These are phyloP conservation scores for Cladosporium sp. DNA, from an alignment of 2,329 filamentous ascomycete species.

Conservation along the genomic window DNA sequence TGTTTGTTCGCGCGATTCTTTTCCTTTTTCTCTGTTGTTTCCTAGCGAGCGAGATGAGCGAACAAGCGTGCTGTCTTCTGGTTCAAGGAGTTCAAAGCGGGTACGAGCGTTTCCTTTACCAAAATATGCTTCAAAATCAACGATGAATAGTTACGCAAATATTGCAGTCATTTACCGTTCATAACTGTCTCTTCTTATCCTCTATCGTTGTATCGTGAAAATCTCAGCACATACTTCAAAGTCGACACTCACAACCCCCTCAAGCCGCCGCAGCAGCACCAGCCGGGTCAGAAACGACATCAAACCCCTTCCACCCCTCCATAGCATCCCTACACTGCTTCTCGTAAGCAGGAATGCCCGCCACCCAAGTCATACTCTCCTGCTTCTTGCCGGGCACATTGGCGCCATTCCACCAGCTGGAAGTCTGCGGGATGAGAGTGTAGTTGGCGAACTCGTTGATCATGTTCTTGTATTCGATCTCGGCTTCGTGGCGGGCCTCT, in stretches of 20 bases:
- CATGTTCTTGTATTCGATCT: slow-evolving; percentile 37
- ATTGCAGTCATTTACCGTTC: neutral
- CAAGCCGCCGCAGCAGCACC: neutral
- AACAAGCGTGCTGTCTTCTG: neutral
- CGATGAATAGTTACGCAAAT: neutral
- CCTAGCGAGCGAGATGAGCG: neutral
- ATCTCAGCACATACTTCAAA: too few species aligned
- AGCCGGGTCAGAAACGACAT: too few species aligned
- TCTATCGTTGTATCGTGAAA: too few species aligned
- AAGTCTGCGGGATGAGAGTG: slow-evolving; percentile 28
- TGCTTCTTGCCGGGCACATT: slow-evolving; percentile 42
- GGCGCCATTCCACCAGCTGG: slow-evolving; percentile 35
- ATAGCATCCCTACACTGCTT: slow-evolving; percentile 37
- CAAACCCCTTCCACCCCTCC: slow-evolving; percentile 31
- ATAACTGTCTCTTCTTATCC: too few species aligned
- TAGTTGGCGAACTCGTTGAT: slow-evolving; percentile 26
- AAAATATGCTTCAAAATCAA: neutral
- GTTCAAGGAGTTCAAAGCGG: neutral
- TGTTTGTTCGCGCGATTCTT: too few species aligned
- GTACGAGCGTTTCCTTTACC: neutral
- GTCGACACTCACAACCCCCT: too few species aligned
- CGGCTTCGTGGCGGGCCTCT: slow-evolving; percentile 38
- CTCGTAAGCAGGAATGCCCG: slow-evolving; percentile 34
- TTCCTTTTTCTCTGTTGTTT: neutral
- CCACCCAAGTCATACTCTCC: slow-evolving; percentile 40